These are phyloP conservation scores for Galerina sulciceps DNA, from an alignment of 768 basidiomycete genomes.

Conservation along the genomic window DNA sequence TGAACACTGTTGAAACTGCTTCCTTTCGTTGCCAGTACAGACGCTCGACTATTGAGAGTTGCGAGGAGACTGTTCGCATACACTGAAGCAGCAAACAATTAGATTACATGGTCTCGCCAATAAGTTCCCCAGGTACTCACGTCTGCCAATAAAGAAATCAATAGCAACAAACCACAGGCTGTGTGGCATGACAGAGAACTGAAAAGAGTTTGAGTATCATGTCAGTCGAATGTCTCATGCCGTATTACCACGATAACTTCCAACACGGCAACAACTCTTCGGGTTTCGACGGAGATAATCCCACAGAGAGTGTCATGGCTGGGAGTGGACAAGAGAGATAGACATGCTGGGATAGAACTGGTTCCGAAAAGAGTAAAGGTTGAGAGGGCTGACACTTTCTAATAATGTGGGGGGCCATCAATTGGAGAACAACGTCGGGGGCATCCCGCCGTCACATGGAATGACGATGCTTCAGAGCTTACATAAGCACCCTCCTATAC, in stretches of 20 bases:
- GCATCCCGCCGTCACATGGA: too few species aligned
- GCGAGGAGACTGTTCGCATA: constrained; percentile 53
- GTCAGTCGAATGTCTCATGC: neutral
- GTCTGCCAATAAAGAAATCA: constrained; percentile 52
- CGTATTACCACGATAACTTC: constrained; percentile 41
- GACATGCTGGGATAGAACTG: too few species aligned
- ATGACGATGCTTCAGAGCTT: too few species aligned
- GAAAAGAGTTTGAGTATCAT: neutral
- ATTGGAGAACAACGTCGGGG: too few species aligned
- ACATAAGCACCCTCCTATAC: too few species aligned
- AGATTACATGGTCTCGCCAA: neutral
- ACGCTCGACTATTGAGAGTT: constrained; percentile 41
- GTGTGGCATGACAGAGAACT: constrained; percentile 34
- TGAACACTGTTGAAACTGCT: constrained; percentile 13
- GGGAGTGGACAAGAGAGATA: too few species aligned
- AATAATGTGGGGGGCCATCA: too few species aligned
- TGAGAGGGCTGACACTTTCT: too few species aligned
- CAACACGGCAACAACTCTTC: constrained; percentile 39
- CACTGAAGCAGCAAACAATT: constrained; percentile 28
- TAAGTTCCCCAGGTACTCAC: constrained; percentile 25
- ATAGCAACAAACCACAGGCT: constrained; percentile 42
- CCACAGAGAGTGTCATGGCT: too few species aligned
- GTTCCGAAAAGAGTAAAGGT: too few species aligned
- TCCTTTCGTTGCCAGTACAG: constrained; percentile 24
- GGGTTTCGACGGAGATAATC: too few species aligned